Conservation (phyloP, 352 stramenopile genomes). For the Pythium volutum region DNA sequence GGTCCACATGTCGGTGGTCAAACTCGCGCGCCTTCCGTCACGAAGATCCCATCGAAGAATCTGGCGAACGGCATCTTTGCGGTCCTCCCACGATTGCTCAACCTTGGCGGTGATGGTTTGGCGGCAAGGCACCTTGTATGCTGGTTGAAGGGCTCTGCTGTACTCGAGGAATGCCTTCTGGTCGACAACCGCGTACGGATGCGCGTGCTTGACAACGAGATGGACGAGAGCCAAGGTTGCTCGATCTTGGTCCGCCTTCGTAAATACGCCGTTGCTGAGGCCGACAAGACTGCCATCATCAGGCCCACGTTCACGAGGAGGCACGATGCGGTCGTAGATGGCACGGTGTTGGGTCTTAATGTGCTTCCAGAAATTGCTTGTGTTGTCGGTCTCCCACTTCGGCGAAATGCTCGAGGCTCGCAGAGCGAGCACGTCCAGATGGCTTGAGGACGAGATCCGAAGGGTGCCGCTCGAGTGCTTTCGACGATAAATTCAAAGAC, state of each 20-base stretch:
- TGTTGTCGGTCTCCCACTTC: too few relatives aligned
- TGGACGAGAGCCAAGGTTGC: neutral
- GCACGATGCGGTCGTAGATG: too few relatives aligned
- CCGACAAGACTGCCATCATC: too few relatives aligned
- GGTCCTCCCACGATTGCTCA: neutral
- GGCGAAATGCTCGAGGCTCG: too few relatives aligned
- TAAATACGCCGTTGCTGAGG: too few relatives aligned
- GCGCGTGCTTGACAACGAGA: neutral
- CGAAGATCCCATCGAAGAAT: neutral
- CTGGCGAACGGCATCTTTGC: neutral
- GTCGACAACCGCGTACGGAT: neutral
- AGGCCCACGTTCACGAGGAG: too few relatives aligned
- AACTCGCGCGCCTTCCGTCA: neutral
- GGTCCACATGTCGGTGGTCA: conserved; percentile 23
- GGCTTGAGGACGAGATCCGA: too few relatives aligned
- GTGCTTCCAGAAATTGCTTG: too few relatives aligned
- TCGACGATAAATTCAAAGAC: too few relatives aligned
- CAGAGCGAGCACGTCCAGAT: too few relatives aligned
- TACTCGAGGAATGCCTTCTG: neutral
- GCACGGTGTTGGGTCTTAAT: too few relatives aligned
- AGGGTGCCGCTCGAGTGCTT: too few relatives aligned
- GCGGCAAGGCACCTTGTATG: neutral
- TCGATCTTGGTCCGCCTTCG: neutral
- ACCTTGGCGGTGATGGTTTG: neutral
- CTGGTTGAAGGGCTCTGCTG: neutral